Conservation (phyloP, 257 asterid species). For the Parsonsia alboflavescens region DNA sequence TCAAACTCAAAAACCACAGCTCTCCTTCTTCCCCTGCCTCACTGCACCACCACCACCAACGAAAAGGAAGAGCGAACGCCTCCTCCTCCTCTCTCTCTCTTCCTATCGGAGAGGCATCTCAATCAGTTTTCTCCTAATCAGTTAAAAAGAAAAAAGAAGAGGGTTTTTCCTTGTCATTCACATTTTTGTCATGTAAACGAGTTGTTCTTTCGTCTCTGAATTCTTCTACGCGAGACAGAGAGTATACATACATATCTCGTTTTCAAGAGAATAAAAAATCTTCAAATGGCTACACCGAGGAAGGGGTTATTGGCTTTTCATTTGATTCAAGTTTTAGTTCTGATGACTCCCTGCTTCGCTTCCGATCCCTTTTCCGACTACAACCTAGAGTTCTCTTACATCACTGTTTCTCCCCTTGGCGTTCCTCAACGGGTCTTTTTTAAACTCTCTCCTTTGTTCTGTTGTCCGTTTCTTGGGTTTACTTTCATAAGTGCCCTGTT, state of each 20-base stretch:
- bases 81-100: neutral
- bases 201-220: neutral
- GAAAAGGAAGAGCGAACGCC: conserved; percentile 11
- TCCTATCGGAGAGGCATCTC: neutral
- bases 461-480: neutral
- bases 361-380: conserved; percentile 64
- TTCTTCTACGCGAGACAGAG: neutral
- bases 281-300: conserved; percentile 18
- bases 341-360: conserved; percentile 37
- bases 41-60: neutral
- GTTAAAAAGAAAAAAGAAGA: neutral
- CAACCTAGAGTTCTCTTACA: conserved; percentile 64
- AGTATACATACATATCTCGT: neutral
- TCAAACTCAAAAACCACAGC: neutral
- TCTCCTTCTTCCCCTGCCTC: neutral
- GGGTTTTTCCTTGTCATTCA: neutral
- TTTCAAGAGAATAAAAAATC: neutral
- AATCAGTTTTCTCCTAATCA: neutral
- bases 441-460: neutral
- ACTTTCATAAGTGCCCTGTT: neutral
- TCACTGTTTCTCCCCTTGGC: conserved; percentile 87
- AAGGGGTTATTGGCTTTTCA: conserved; percentile 11
- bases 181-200: conserved; percentile 5
- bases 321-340: conserved; percentile 31
- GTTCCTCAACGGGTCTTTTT: conserved; percentile 80